Evolutionary conservation across 805 yeast genomes (phyloP).

Genomic region (Debaryomyces hansenii): DNA sequence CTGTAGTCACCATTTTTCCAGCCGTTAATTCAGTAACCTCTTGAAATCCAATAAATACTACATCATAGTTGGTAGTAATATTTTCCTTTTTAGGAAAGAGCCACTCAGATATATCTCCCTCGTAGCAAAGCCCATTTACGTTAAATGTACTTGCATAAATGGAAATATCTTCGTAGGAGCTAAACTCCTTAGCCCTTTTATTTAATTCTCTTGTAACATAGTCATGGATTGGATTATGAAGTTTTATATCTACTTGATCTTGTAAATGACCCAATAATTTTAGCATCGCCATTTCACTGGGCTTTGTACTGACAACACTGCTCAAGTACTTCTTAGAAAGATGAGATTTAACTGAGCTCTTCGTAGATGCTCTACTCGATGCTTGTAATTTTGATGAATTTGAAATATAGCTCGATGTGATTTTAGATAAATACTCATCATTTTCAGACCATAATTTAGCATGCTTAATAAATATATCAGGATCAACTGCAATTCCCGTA

Average conservation of each 20-base stretch:
- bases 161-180: constrained; percentile 37
- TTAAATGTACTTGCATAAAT: constrained; percentile 55
- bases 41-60: constrained; percentile 82
- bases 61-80: constrained; percentile 49
- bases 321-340: constrained; percentile 37
- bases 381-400: constrained; percentile 39
- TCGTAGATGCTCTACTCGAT: constrained; percentile 41
- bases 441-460: constrained; percentile 50
- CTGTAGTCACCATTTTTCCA: constrained; percentile 79
- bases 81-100: constrained; percentile 40
- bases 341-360: constrained; percentile 32
- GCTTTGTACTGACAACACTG: constrained; percentile 42
- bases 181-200: constrained; percentile 39
- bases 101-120: constrained; percentile 45
- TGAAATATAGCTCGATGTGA: constrained; percentile 40
- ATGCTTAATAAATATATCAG: constrained; percentile 38
- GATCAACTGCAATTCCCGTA: constrained; percentile 32
- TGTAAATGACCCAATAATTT: constrained; percentile 50
- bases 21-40: constrained; percentile 80
- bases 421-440: constrained; percentile 38
- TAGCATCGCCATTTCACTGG: constrained; percentile 44
- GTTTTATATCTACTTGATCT: constrained; percentile 43
- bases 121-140: constrained; percentile 50
- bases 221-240: constrained; percentile 57
- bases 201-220: constrained; percentile 45